phyloP scores from a whole-genome alignment of 495 filamentous ascomycete species.

The Penicillium lividum region DNA sequence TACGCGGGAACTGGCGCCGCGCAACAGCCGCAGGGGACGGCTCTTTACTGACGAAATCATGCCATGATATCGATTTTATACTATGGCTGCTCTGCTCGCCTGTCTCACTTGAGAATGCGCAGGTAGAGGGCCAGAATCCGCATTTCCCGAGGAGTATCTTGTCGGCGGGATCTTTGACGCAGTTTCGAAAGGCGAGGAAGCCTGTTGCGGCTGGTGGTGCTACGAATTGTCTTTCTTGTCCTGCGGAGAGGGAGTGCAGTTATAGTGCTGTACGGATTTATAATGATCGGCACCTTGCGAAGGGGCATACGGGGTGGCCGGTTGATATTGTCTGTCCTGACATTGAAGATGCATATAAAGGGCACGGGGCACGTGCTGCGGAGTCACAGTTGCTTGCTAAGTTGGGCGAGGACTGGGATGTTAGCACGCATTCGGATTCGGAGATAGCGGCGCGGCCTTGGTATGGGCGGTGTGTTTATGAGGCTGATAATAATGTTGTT shows the following conservation, averaged over 20 bases:
- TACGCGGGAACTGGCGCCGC: slow-evolving; percentile 91
- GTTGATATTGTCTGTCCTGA: slow-evolving; percentile 86
- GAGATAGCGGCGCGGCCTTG: slow-evolving; percentile 66
- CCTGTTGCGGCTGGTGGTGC: slow-evolving; percentile 69
- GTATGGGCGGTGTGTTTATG: slow-evolving; percentile 95
- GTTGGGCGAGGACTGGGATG: slow-evolving; percentile 70
- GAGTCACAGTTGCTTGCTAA: slow-evolving; percentile 30
- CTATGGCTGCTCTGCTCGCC: slow-evolving; percentile 69
- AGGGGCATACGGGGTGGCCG: slow-evolving; percentile 73
- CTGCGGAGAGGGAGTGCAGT: slow-evolving; percentile 68
- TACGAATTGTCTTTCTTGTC: slow-evolving; percentile 87
- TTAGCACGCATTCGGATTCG: slow-evolving; percentile 37
- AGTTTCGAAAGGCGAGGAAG: slow-evolving; percentile 74
- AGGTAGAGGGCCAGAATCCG: slow-evolving; percentile 34
- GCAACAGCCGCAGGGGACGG: slow-evolving; percentile 55
- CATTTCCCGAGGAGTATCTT: slow-evolving; percentile 75
- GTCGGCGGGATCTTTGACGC: slow-evolving; percentile 62
- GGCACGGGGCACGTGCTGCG: slow-evolving; percentile 24
- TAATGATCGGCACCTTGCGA: slow-evolving; percentile 54
- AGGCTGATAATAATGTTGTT: slow-evolving; percentile 83
- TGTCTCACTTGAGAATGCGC: slow-evolving; percentile 21
- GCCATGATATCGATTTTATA: slow-evolving; percentile 90
- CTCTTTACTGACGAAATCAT: slow-evolving; percentile 86
- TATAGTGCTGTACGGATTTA: slow-evolving; percentile 87
- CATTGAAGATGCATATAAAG: slow-evolving; percentile 65